Conservation (phyloP, 495 filamentous ascomycete species). For the Tuber magnatum region DNA sequence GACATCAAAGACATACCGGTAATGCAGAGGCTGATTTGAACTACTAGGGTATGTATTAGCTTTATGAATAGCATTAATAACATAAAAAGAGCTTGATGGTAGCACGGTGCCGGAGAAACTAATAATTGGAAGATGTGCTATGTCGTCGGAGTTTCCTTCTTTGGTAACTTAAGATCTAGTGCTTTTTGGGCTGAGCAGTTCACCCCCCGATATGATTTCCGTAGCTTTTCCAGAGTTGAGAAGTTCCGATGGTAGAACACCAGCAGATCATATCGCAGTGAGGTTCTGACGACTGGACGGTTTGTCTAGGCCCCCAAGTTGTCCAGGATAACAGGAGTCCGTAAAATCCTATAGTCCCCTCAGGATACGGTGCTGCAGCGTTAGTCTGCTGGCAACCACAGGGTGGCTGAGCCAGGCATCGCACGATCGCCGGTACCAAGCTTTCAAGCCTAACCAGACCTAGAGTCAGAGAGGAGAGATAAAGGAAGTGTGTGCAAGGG, state of each 20-base stretch:
- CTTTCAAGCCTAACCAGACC: too few relatives aligned
- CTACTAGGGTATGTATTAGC: neutral
- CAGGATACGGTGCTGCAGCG: neutral
- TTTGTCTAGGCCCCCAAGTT: neutral
- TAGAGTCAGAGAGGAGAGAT: too few relatives aligned
- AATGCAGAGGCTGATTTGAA: neutral
- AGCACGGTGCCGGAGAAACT: neutral
- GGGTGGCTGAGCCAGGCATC: too few relatives aligned
- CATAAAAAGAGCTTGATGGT: too few relatives aligned
- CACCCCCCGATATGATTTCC: neutral
- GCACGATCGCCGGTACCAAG: too few relatives aligned
- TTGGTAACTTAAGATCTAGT: neutral
- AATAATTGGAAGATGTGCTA: neutral
- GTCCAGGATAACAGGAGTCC: neutral
- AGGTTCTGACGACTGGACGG: neutral
- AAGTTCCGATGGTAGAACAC: neutral
- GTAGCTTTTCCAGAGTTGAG: neutral
- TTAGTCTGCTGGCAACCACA: too few relatives aligned
- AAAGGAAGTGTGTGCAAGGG: too few relatives aligned
- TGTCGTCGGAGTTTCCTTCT: neutral
- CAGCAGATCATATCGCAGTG: neutral
- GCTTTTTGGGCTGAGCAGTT: neutral
- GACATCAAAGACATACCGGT: neutral
- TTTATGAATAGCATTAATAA: neutral
- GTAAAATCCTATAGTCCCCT: neutral